phyloP scores from a whole-genome alignment of 2,329 filamentous ascomycete genomes.

The Dactylella cylindrospora region DNA sequence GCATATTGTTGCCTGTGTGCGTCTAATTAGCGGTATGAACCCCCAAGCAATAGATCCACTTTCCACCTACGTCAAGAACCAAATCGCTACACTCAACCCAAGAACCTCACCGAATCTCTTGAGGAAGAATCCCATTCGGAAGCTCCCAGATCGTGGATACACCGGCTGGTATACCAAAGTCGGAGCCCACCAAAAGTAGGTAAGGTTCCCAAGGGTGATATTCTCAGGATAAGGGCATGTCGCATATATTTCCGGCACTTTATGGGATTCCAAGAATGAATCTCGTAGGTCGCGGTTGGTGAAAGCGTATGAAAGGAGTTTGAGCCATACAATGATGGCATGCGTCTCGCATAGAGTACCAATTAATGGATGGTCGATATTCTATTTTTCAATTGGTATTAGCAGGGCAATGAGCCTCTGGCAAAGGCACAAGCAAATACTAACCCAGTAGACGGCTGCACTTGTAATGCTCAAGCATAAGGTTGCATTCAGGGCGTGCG shows the following conservation, averaged over 20 bases:
- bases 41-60: too few species aligned
- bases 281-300: conserved; percentile 95
- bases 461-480: conserved; percentile 78
- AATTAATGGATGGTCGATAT: conserved; percentile 89
- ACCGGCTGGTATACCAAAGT: conserved; percentile 96
- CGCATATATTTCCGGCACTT: conserved; percentile 77
- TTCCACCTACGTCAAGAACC: conserved; percentile 73
- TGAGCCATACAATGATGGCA: conserved; percentile 92
- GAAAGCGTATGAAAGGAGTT: conserved; percentile 92
- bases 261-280: conserved; percentile 73
- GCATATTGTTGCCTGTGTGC: conserved; percentile 72
- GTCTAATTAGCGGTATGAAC: too few species aligned
- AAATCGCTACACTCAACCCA: conserved; percentile 82
- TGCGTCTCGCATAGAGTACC: conserved; percentile 88
- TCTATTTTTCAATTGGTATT: conserved; percentile 55
- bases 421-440: too few species aligned
- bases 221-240: conserved; percentile 86
- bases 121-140: conserved; percentile 83
- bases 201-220: conserved; percentile 81
- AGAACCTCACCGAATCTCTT: conserved; percentile 79
- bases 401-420: too few species aligned
- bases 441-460: conserved; percentile 69
- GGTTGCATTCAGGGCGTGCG: conserved; percentile 81
- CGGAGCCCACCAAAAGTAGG: conserved; percentile 97
- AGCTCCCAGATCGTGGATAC: conserved; percentile 78